A percentile compares a stretch with the other conserved stretches of the same genome.
Conservation (phyloP, 176 grass and related monocot genomes). For the Zizania latifolia region DNA sequence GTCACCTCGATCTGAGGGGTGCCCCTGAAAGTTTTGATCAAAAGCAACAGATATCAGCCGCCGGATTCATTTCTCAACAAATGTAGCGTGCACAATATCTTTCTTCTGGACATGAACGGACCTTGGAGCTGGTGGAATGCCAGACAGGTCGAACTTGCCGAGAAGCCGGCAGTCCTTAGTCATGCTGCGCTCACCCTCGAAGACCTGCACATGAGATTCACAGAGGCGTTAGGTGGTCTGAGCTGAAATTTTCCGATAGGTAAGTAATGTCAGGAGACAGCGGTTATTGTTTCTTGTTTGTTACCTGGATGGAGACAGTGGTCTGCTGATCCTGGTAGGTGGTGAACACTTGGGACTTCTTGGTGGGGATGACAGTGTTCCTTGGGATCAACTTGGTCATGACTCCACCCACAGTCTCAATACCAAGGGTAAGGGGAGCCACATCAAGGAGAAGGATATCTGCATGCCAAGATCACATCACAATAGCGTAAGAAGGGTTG, state of each 20-base stretch:
- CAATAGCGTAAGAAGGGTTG: neutral
- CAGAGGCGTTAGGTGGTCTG: neutral
- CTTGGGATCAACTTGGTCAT: slow-evolving; percentile 78
- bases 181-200: slow-evolving; percentile 75
- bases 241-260: neutral
- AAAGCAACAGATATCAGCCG: neutral
- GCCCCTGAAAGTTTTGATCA: slow-evolving; percentile 30
- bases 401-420: slow-evolving; percentile 60
- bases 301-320: slow-evolving; percentile 67
- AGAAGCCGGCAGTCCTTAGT: slow-evolving; percentile 77
- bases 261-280: neutral
- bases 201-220: slow-evolving; percentile 32
- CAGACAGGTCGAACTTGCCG: slow-evolving; percentile 58
- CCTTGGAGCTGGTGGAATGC: slow-evolving; percentile 55
- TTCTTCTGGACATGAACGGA: neutral
- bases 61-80: neutral
- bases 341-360: slow-evolving; percentile 73
- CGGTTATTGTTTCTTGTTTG: neutral
- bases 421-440: slow-evolving; percentile 55
- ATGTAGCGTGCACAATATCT: neutral
- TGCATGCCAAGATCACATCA: neutral
- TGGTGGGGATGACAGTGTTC: slow-evolving; percentile 66
- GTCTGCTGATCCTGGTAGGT: slow-evolving; percentile 74
- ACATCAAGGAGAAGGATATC: slow-evolving; percentile 79
- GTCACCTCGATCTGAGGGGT: slow-evolving; percentile 61